Base-by-base conservation (phyloP, 495 filamentous ascomycete genomes). In the Usnea hakonensis region DNA sequence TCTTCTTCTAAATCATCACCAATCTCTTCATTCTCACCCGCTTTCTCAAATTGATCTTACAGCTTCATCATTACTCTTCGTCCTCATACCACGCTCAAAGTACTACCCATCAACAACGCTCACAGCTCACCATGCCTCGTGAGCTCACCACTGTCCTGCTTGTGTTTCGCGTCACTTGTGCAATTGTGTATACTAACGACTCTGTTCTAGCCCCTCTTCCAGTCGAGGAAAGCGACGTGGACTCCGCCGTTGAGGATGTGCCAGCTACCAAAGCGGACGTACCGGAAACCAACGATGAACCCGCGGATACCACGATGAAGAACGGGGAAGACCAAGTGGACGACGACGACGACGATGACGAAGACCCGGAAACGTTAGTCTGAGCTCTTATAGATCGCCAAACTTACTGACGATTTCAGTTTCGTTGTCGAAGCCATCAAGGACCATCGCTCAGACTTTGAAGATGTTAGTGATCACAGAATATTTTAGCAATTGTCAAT, bases 341-440 rank as follows among this genome's bases (percentile, higher is more conserved):
- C 2, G 72, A 70, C 0, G 65, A 69, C 3, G 69, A 70, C 3
- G 69, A 74, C 16, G 67, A 65, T 13, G 69, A 71, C 11, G 68
- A 74, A 11, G 75, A 74, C 2, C 26, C 59, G 26, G 74, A 75
- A 8, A 68, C 75, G 76, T 80, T 7, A 32, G 28, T 43, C 37
- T 30, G 37, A 37, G 30, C 37, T 52, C 9, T 43, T 0, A 36
- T 28, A 7, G 9, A 41, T 30, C 2, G 10, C 8, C 36, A 11
- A 19, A 13, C 28, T 43, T 30, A 28, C 33, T 57, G 23, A 41
- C 36, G 36, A 21, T 56, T 6, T 19, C 55, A 87, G 84, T n/a
- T 88, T 80, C 65, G 68, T 81, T 14, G 85, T 88, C 2, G 85
- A 88, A 62, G 75, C 74, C 19, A 87, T 88, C 35, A 30, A 78